phyloP scores from a whole-genome alignment of 768 basidiomycete genomes.

The Amanita phalloides region DNA sequence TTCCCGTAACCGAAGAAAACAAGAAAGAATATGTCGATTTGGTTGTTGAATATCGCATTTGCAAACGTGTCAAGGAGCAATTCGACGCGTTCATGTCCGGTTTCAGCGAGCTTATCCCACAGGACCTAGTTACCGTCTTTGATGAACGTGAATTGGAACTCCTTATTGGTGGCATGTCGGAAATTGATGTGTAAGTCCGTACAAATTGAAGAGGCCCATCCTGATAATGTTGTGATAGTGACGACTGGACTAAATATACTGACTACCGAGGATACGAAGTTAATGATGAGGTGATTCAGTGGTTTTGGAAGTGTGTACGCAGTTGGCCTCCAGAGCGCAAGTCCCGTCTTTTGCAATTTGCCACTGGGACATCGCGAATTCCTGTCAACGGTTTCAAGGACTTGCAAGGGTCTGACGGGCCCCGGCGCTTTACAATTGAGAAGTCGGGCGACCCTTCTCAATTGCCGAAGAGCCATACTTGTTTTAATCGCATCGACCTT shows the following conservation, averaged over 20 bases:
- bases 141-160: conserved; percentile 97
- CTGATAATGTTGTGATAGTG: conserved; percentile 31
- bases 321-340: conserved; percentile 98
- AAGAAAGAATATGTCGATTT: conserved; percentile 97
- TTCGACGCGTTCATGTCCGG: conserved; percentile 99
- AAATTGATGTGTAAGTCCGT: conserved; percentile 89
- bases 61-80: conserved; percentile 94
- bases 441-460: conserved; percentile 96
- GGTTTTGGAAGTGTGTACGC: conserved; percentile 99
- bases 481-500: conserved; percentile 94
- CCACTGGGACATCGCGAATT: conserved; percentile 93
- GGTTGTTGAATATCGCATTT: conserved; percentile 96
- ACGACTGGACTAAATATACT: conserved; percentile 99
- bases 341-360: conserved; percentile 91
- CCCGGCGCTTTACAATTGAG: conserved; percentile 95
- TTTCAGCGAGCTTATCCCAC: conserved; percentile 97
- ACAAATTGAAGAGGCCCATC: background rate
- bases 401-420: conserved; percentile 95
- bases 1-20: conserved; percentile 91
- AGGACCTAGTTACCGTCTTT: conserved; percentile 96
- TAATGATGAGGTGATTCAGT: conserved; percentile 94
- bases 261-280: conserved; percentile 96
- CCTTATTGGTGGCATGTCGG: conserved; percentile 98
- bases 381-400: conserved; percentile 99
- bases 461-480: conserved; percentile 92